phyloP scores from a whole-genome alignment of 257 asterid genomes.

The Solanum okadae region DNA sequence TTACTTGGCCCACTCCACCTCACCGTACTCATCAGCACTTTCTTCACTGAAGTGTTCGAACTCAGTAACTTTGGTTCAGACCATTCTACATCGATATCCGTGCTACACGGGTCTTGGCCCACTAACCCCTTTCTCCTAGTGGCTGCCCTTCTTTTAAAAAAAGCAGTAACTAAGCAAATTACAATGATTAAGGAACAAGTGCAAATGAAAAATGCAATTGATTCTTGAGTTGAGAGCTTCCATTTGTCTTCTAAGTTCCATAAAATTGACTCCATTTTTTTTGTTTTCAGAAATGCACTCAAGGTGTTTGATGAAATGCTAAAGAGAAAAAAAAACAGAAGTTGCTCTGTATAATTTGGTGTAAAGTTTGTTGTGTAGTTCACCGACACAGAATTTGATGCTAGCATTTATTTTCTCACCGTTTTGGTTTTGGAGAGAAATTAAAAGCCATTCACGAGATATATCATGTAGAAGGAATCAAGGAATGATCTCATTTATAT shows the following conservation, averaged over 20 bases:
- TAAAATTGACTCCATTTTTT: conserved; percentile 45
- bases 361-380: neutral
- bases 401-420: conserved; percentile 13
- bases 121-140: conserved; percentile 7
- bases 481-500: neutral
- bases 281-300: neutral
- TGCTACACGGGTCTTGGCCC: conserved; percentile 28
- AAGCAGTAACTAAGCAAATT: conserved; percentile 7
- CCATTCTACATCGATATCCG: neutral
- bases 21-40: conserved; percentile 24
- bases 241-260: conserved; percentile 66
- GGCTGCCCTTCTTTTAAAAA: conserved; percentile 7
- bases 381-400: neutral
- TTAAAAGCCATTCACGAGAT: conserved; percentile 8
- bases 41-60: conserved; percentile 7
- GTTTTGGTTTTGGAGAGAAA: neutral
- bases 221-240: conserved; percentile 47
- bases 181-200: conserved; percentile 24
- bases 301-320: neutral
- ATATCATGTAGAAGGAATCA: neutral
- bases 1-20: conserved; percentile 50
- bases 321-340: neutral
- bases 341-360: neutral
- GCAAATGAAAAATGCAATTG: conserved; percentile 36
- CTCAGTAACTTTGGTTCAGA: neutral